Evolutionary conservation across 108 stramenopile species (phyloP).

Genomic region (Nannochloropsis granulata): DNA sequence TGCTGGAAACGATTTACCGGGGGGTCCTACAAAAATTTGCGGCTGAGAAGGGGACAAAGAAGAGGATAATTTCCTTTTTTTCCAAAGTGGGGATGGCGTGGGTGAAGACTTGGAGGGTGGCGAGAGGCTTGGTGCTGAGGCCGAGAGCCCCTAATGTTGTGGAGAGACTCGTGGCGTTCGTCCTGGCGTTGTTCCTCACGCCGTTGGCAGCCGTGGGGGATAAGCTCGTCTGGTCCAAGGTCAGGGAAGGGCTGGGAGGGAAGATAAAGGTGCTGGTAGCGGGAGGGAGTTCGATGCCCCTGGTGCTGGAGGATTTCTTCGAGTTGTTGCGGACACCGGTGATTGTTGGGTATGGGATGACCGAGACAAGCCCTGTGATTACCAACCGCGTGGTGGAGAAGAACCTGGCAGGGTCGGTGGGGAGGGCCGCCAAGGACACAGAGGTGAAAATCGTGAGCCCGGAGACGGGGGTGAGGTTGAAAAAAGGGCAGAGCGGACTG

Average conservation of each 20-base stretch:
- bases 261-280: conserved; percentile 57
- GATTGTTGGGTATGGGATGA: conserved; percentile 75
- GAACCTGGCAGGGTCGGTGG: conserved; percentile 66
- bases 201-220: conserved; percentile 66
- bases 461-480: conserved; percentile 10
- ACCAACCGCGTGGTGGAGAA: conserved; percentile 48
- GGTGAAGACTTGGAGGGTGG: conserved; percentile 44
- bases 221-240: conserved; percentile 77
- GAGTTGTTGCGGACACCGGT: conserved; percentile 24
- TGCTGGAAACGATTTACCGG: conserved; percentile 58
- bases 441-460: conserved; percentile 59
- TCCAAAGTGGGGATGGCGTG: conserved; percentile 41
- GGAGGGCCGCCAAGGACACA: conserved; percentile 52
- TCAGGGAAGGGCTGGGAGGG: conserved; percentile 75
- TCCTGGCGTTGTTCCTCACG: conserved; percentile 40
- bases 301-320: conserved; percentile 46
- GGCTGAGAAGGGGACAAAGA: conserved; percentile 26
- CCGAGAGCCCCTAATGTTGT: conserved; percentile 38
- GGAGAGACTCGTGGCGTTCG: conserved; percentile 38
- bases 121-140: conserved; percentile 56
- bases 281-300: conserved; percentile 73
- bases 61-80: conserved; percentile 51
- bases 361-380: conserved; percentile 64
- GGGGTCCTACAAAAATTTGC: conserved; percentile 75
- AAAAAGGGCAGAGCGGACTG: conserved; percentile 16